These are phyloP conservation scores for Hypoxylon fragiforme DNA, from an alignment of 495 filamentous ascomycete genomes.

Conservation along the genomic window DNA sequence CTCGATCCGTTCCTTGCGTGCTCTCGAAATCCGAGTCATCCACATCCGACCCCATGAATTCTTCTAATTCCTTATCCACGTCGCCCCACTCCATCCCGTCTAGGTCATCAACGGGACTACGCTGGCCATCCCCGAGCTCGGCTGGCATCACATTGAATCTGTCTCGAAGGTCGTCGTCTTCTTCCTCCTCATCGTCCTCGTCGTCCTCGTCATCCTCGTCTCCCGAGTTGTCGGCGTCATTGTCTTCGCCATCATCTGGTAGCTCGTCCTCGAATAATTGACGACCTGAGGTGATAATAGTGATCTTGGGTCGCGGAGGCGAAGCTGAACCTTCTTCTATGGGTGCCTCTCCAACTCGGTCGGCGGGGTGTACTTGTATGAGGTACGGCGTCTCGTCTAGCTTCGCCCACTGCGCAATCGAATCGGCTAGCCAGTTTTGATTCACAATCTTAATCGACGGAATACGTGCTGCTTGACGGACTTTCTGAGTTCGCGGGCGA, in stretches of 20 bases:
- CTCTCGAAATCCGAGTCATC: constrained; percentile 58
- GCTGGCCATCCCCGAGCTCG: constrained; percentile 51
- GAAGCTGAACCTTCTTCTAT: constrained; percentile 38
- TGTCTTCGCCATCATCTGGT: constrained; percentile 39
- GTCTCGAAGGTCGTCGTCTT: constrained; percentile 38
- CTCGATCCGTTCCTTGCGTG: constrained; percentile 42
- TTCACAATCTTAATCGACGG: constrained; percentile 83
- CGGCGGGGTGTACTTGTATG: constrained; percentile 64
- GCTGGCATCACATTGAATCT: constrained; percentile 44
- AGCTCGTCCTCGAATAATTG: constrained; percentile 23
- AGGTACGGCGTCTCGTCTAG: constrained; percentile 76
- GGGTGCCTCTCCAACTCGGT: constrained; percentile 47
- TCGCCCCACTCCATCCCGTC: constrained; percentile 62
- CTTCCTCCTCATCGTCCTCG: constrained; percentile 56
- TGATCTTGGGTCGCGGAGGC: constrained; percentile 45
- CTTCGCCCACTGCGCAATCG: constrained; percentile 74
- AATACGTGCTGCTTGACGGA: constrained; percentile 73
- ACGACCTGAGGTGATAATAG: constrained; percentile 42
- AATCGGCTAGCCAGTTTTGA: constrained; percentile 84
- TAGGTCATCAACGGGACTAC: constrained; percentile 56
- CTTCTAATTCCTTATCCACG: constrained; percentile 73
- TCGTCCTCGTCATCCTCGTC: constrained; percentile 48
- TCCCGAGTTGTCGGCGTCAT: constrained; percentile 41
- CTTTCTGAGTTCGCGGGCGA: constrained; percentile 85
- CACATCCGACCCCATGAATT: constrained; percentile 67